A percentile compares a stretch with the other conserved stretches of the same genome.
Evolutionary conservation across 345 rosid genomes (phyloP).

Genomic region (Melaleuca alternifolia): DNA sequence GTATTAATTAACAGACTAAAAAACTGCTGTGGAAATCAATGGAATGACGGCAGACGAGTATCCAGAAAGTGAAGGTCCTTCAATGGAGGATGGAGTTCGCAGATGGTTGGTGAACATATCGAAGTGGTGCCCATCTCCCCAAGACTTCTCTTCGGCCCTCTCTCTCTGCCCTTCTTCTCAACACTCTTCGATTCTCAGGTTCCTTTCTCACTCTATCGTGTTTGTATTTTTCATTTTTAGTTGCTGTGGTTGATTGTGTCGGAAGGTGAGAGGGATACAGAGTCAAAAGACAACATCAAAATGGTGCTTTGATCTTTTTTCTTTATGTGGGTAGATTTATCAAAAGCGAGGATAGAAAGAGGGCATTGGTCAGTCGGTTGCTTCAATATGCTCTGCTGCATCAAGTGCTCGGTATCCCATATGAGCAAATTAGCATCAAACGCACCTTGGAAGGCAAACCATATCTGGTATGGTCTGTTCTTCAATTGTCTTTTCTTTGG

Average conservation of each 20-base stretch:
- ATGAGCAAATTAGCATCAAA: constrained; percentile 25
- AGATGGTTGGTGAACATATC: constrained; percentile 57
- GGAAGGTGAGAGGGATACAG: background rate
- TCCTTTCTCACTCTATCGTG: background rate
- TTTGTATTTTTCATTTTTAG: background rate
- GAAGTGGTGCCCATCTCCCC: constrained; percentile 46
- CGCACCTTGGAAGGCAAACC: constrained; percentile 63
- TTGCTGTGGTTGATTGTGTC: background rate
- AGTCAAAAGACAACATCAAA: background rate
- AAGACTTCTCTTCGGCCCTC: constrained; percentile 31
- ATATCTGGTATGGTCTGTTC: constrained; percentile 28
- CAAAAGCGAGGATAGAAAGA: constrained; percentile 45
- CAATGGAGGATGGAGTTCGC: constrained; percentile 45
- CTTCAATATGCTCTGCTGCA: constrained; percentile 45
- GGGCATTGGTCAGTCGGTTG: constrained; percentile 51
- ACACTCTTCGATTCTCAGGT: constrained; percentile 44
- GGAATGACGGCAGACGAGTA: background rate
- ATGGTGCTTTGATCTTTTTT: background rate
- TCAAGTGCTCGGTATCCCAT: constrained; percentile 34
- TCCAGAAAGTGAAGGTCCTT: background rate
- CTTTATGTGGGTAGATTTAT: constrained; percentile 25
- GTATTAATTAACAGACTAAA: background rate
- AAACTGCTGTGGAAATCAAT: background rate
- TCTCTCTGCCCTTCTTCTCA: constrained; percentile 36
- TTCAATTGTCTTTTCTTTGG: background rate